Base-by-base conservation (phyloP, 352 stramenopile species). In the Aphanomyces cochlioides region DNA sequence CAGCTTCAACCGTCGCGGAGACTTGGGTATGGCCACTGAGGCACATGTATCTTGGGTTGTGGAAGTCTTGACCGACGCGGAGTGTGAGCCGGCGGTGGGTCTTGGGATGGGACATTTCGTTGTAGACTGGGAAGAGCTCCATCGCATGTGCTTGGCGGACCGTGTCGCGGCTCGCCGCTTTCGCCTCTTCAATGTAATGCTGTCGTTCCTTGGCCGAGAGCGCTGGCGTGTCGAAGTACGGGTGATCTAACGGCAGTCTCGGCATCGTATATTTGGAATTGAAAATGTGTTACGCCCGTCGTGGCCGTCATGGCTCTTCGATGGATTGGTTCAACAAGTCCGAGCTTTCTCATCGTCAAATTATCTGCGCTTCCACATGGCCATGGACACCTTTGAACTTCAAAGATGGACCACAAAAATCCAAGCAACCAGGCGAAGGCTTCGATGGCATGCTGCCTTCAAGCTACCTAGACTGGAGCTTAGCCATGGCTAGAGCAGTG, bases 91-190 rank as follows among this genome's bases (percentile, higher is more conserved):
- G 47, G 45, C 64, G 64, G 17, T 61, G 45, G 6, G 64, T 70
- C 39, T 61, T 17, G 19, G 47, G 17, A 50, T 70, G 38, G 13
- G 17, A 47, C 17, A 58, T 59, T 73, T 47, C 85, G 80, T 92
- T 83, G 74, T 82, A 92, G 8, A 94, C 77, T 13, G 91, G 81
- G 8, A 90, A 79, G 34, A 82, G 80, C 56, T 90, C 81, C 3
- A 88, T 79, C 1, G 83, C 87, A 8, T 84, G 79, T 59, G 84
- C 90, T 66, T 92, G 91, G 59, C 86, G 90, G n/a, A 94, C 82
- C 6, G 91, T 84, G 64, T 94, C 85, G 69, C 91, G 90, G 69
- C 83, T 91, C 3, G 87, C 82, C 53, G 82, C 83, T 63, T 92
- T 92, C 5, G 84, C 87, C 8, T 93, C 73, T 3, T 80, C 78